Evolutionary conservation across 345 rosid genomes (phyloP), one percentile per base, ranked within the genome.

Genomic region (Sisymbrium irio): DNA sequence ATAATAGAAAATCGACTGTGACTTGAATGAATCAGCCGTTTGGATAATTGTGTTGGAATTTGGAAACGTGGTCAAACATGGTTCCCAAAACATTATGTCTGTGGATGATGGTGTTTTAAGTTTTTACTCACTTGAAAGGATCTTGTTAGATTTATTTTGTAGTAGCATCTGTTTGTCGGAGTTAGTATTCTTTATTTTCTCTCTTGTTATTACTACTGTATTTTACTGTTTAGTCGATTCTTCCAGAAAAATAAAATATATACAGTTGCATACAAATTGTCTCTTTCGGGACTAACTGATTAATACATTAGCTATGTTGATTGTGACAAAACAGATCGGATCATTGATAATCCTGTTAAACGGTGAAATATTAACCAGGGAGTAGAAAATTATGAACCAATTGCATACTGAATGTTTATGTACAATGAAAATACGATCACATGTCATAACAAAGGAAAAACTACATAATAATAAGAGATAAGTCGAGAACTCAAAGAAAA

Each of bases 31-130:
- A 28, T 47, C 17, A 47, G 53, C n/a, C 53, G 53, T 18, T 36
- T 40, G 4, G 30, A 32, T 41, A 67, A 58, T 39, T 49, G 54
- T 67, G 54, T 58, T 39, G 67, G 67, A 37, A 55, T 41, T 60
- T 41, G 64, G 49, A 60, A 66, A 74, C 44, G 60, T 46, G 78
- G 41, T 65, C 65, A 65, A 73, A 30, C 27, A 17, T 67, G 62
- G 69, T 60, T 60, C 49, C 14, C 28, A 6, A 32, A 27, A 12
- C n/a, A 47, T 40, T 12, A 67, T 49, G 62, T 59, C 33, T 67
- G 25, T 46, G 72, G 32, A 5, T 22, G 42, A 47, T 18, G 2
- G 7, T 60, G 19, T 61, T 37, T 42, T 17, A 42, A 14, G 18
- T 27, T 50, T 46, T 61, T 19, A 55, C 18, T 49, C 17, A 32